A percentile compares a stretch with the other conserved stretches of the same genome.
Evolutionary conservation across 1,139 yeast genomes (phyloP).

Genomic region (Arxiozyma telluris): DNA sequence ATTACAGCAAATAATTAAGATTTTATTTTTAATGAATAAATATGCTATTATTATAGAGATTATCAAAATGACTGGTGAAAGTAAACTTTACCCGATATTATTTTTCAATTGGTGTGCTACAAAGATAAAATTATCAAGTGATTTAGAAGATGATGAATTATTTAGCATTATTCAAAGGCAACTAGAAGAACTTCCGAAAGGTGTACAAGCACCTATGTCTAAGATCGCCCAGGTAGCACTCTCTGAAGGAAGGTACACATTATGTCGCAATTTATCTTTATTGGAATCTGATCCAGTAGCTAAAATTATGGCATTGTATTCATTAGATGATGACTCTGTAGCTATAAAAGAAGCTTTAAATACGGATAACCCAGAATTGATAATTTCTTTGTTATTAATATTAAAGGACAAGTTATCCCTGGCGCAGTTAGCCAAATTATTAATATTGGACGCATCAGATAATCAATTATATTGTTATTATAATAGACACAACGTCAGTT

Average conservation of each 20-base stretch:
- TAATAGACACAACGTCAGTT: constrained; percentile 30
- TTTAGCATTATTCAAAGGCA: constrained; percentile 44
- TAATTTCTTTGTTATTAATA: constrained; percentile 49
- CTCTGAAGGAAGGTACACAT: constrained; percentile 68
- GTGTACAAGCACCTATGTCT: constrained; percentile 44
- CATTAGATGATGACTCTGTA: constrained; percentile 61
- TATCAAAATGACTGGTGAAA: constrained; percentile 37
- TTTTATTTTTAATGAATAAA: constrained; percentile 51
- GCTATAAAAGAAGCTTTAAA: constrained; percentile 66
- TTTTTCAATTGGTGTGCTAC: constrained; percentile 77
- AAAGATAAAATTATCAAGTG: constrained; percentile 50
- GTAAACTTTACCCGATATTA: constrained; percentile 30
- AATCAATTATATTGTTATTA: constrained; percentile 40
- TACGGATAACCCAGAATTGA: constrained; percentile 56
- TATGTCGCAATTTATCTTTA: constrained; percentile 58
- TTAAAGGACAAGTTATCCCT: constrained; percentile 41
- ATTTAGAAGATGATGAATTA: constrained; percentile 50
- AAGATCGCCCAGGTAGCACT: constrained; percentile 62
- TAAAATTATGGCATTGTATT: constrained; percentile 56
- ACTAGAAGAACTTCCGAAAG: constrained; percentile 13
- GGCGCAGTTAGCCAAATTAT: constrained; percentile 48
- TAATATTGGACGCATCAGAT: constrained; percentile 36
- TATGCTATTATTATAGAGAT: constrained; percentile 60
- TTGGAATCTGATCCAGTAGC: constrained; percentile 58
- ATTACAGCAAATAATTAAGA: constrained; percentile 45